Percentiles rank a stretch among this genome's conserved stretches.
These are phyloP conservation scores for Musa acuminata DNA, from an alignment of 176 grass and related monocot species.

Conservation along the genomic window DNA sequence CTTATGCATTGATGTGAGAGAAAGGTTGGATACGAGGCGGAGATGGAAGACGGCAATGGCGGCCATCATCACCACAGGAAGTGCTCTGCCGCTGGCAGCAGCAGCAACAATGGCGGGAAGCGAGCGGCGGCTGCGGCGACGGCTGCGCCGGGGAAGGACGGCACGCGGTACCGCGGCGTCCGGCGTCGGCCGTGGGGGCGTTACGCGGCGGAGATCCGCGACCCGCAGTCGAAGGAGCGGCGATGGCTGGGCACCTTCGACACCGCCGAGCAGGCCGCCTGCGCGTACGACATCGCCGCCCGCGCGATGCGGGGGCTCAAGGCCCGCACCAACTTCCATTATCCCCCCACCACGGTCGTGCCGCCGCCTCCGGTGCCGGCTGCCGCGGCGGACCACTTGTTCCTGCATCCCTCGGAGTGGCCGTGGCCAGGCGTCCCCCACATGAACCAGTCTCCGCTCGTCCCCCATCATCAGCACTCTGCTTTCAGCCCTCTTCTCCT, in stretches of 20 bases:
- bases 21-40: not conserved
- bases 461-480: not conserved
- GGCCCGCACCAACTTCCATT: constrained; percentile 94
- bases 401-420: constrained; percentile 20
- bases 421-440: constrained; percentile 19
- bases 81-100: constrained; percentile 15
- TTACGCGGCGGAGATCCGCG: constrained; percentile 91
- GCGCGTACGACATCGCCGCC: constrained; percentile 89
- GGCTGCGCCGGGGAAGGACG: constrained; percentile 7
- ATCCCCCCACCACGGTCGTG: not conserved
- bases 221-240: constrained; percentile 77
- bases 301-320: constrained; percentile 84
- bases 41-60: constrained; percentile 20
- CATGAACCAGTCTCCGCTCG: constrained; percentile 1
- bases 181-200: constrained; percentile 87
- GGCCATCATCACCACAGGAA: constrained; percentile 18
- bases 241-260: constrained; percentile 96
- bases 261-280: constrained; percentile 94
- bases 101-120: constrained; percentile 20
- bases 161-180: constrained; percentile 69
- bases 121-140: not conserved
- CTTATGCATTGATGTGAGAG: not conserved
- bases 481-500: constrained; percentile 34
- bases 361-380: constrained; percentile 3
- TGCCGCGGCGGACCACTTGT: not conserved